Base-by-base conservation (phyloP, 202 grass and related monocot genomes). In the Digitaria exilis region DNA sequence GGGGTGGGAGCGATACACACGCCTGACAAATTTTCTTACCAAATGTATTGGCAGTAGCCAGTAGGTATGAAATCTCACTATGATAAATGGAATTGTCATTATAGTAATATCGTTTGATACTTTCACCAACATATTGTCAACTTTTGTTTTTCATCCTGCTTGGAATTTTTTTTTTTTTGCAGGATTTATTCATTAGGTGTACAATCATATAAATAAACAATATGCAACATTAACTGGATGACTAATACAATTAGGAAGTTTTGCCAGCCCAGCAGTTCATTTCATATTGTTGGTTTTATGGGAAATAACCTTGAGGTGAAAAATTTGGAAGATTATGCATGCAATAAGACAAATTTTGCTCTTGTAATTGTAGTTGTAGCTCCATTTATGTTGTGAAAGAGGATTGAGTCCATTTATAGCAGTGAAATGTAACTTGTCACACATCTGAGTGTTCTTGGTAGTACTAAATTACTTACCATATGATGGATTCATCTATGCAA, bases 391-490 rank as follows among this genome's bases (percentile, higher is more conserved):
- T 54, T 65, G 18, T 48, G 19, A 60, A 80, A 31, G 11, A 58
- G 24, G 65, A 30, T 59, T 31, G 24, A 61, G 57, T 72, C 22
- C 70, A 11, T 65, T 25, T 2, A 7, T 4, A 6, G 29, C 19
- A 75, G 52, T 65, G 29, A 73, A 81, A 82, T 65, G 30, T 42
- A 52, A n/a, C 4, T 73, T 73, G 64, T 74, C 57, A 28, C 37
- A 22, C 21, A 65, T 50, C 32, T 42, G 22, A 43, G 34, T 21
- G 34, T 34, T 11, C 39, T 45, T 60, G 59, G 42, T n/a, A n/a
- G n/a, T 22, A 24, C 13, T n/a, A n/a, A n/a, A 50, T 16, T 3
- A 57, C 9, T 30, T 31, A 68, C 13, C 48, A 25, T 19, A 5
- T 17, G 39, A 46, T 73, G 30, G 37, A 14, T 18, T 67, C 52